These are phyloP conservation scores for Curvularia verruculosa DNA, from an alignment of 2,329 filamentous ascomycete species.

Conservation along the genomic window DNA sequence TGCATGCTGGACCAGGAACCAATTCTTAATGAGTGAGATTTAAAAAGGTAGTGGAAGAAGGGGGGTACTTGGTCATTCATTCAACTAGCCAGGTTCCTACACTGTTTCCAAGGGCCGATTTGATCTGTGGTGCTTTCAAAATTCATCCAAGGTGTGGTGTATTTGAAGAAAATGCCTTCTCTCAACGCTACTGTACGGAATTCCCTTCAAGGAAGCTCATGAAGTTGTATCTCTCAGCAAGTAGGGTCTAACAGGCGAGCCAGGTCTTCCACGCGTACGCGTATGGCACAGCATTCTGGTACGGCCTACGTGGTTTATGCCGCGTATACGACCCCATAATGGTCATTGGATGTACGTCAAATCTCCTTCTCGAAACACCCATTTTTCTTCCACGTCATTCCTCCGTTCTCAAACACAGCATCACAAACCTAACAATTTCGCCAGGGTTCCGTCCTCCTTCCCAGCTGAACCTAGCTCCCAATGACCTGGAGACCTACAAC, in stretches of 20 bases:
- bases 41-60: neutral
- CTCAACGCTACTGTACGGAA: conserved; percentile 8
- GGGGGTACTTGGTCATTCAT: neutral
- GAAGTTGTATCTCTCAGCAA: neutral
- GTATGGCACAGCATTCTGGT: conserved; percentile 38
- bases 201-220: too few species aligned
- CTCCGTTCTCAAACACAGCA: neutral
- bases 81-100: neutral
- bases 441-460: conserved; percentile 35
- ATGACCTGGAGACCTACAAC: conserved; percentile 36
- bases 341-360: conserved; percentile 30
- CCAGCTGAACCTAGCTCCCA: conserved; percentile 28
- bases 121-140: neutral
- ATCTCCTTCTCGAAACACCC: neutral
- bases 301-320: conserved; percentile 31
- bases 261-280: conserved; percentile 34
- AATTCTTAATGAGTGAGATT: neutral
- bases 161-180: conserved; percentile 8
- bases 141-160: neutral
- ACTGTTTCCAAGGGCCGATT: neutral
- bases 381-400: too few species aligned
- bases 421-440: conserved; percentile 3
- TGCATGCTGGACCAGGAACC: conserved; percentile 1
- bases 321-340: conserved; percentile 34
- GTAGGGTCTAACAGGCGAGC: neutral